Evolutionary conservation across 345 rosid species (phyloP), one percentile per base, ranked within the genome.

Genomic region (Salix purpurea): DNA sequence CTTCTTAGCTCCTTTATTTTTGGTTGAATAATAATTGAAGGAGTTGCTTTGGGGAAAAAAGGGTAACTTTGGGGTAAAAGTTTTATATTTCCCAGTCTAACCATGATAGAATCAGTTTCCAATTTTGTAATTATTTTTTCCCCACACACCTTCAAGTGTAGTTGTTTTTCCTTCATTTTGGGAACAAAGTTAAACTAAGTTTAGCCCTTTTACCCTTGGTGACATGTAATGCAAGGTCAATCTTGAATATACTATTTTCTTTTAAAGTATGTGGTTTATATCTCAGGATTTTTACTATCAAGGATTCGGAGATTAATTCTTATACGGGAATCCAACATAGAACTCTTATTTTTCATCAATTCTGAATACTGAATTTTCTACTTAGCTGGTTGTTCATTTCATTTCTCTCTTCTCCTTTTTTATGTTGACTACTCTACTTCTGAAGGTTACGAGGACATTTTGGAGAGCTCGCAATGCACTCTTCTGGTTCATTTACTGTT

Each of bases 401-500:
- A 11, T 46, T 15, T 28, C 44, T 42, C 46, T 37, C 11, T 28
- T 44, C 18, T 15, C 74, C 26, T 37, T 69, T 72, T 34, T 36
- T 4, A 4, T 70, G 6, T 58, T 77, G 72, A 79, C 71, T 76
- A 28, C 18, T 26, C 42, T 52, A 65, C 39, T 40, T 70, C 19
- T 77, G 68, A 82, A 92, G 98, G 93, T 78, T 93, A 74, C 88
- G 87, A 65, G 96, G 93, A 80, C 89, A 89, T 82, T 93, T 91
- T 86, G 96, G 94, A 26, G 94, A 90, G 84, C 91, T 95, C 74
- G 82, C 96, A 19, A 77, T 84, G 83, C 85, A 85, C 54, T 78
- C 90, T 2, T 91, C 97, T 16, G 94, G 99, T 78, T 91, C 96
- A 77, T 95, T 91, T 80, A 90, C 94, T 10, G 88, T 95, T 74